Evolutionary conservation across 2,329 filamentous ascomycete species (phyloP).

Genomic region (Curvularia hawaiiensis): DNA sequence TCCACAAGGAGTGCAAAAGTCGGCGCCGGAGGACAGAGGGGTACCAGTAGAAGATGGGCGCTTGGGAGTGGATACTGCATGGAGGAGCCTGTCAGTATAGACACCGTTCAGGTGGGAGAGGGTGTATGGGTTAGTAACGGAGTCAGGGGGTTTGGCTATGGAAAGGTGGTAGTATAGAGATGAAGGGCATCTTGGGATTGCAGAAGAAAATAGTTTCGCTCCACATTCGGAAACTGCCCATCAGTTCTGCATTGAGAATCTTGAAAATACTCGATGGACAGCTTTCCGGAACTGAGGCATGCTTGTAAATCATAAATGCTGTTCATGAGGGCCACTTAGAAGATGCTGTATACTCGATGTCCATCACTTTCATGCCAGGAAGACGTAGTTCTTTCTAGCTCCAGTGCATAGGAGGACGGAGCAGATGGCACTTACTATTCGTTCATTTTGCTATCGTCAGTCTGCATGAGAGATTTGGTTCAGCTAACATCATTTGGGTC

Average conservation of each 20-base stretch:
- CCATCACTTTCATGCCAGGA: background rate
- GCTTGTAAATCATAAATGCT: too few species aligned
- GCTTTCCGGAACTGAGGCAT: too few species aligned
- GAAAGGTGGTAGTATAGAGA: slow-evolving; percentile 38
- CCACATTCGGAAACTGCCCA: too few species aligned
- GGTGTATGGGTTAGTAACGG: slow-evolving; percentile 89
- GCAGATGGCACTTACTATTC: background rate
- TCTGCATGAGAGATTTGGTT: background rate
- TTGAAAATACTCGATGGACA: too few species aligned
- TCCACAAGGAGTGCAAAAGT: slow-evolving; percentile 50
- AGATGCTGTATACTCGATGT: background rate
- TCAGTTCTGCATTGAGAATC: too few species aligned
- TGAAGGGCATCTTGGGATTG: background rate
- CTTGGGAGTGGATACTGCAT: slow-evolving; percentile 69
- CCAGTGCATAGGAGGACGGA: background rate
- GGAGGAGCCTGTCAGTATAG: slow-evolving; percentile 65
- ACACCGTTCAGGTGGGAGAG: slow-evolving; percentile 72
- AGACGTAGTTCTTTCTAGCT: background rate
- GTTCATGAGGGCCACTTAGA: background rate
- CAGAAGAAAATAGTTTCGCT: background rate
- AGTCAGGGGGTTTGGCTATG: slow-evolving; percentile 71
- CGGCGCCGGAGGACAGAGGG: slow-evolving; percentile 79
- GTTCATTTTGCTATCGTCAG: background rate
- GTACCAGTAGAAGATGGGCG: slow-evolving; percentile 84
- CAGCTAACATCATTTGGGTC: background rate